Base-by-base conservation (phyloP, 768 basidiomycete genomes). In the Termitomyces sp. region DNA sequence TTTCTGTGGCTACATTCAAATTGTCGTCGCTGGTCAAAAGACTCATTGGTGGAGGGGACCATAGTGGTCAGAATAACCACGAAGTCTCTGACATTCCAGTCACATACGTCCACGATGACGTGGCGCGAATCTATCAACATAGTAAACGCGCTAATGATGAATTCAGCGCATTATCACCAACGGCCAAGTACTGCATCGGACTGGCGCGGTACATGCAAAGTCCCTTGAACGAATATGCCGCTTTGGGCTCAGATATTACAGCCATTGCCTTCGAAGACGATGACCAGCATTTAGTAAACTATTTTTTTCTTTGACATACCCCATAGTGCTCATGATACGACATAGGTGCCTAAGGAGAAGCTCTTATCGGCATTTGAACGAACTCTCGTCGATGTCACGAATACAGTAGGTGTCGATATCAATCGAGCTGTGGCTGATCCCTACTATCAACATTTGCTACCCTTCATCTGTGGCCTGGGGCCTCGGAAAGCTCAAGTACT, bases 361-460 rank as follows among this genome's bases (percentile, higher is more conserved):
- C 74, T 98, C 14, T 70, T 93, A 48, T 70, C 77, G 5, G 83
- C 86, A 0, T 82, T 97, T 41, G 97, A 99, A 69, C 85, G 91
- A 41, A 86, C 83, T 28, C 74, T 99, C 38, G 91, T 97, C 55
- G 95, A 98, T 68, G 78, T 91, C 28, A 88, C 91, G 55, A 98
- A 95, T 71, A 85, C 85, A 66, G 87, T 95, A 59, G 97, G 97
- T 31, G 94, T 98, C 45, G 95, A 98, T 68, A 89, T 99, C 75
- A 98, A 99, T 68, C 87, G 89, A 31, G 91, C 93, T 35, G 86
- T 94, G 17, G 84, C 85, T 1, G 93, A 98, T 69, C 64, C 85
- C 3, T 97, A 98, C 70, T 94, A 97, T 66, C 87, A 91, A 62
- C 80, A 87, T 51, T 79, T 98, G 33, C 78, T 99, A 10, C 94